Evolutionary conservation across 2,329 filamentous ascomycete species (phyloP), one percentile per base, ranked within the genome.

Genomic region (Cordyceps javanica): DNA sequence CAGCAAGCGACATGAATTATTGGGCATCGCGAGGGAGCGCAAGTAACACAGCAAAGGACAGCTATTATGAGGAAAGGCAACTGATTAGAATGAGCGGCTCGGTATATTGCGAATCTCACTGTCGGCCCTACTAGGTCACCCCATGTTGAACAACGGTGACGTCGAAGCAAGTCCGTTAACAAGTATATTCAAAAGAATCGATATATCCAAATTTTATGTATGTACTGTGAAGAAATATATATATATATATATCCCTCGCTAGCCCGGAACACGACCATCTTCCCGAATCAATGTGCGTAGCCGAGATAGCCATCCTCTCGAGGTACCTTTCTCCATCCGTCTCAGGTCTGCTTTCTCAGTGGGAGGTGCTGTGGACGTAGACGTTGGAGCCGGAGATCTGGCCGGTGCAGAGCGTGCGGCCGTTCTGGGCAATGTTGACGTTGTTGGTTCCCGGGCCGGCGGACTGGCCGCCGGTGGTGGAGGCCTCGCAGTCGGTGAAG

Each of bases 401-500:
- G 32, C 44, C 54, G 9, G 34, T 26, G 54, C 54, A 56, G 19
- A 56, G 45, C 10, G n/a, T 3, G 0, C 7, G 34, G n/a, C 54
- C 54, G 19, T 50, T 42, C 26, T 49, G 44, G 11, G n/a, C 36
- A 32, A 56, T n/a, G 54, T 50, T 42, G 34, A 56, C 19, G 19
- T 49, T 41, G 19, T 50, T 56, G 36, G 16, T 50, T 34, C 54
- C 45, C 3, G 54, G 45, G 5, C 54, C 54, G 14, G 44, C 44
- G 7, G 34, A 30, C 25, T 56, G n/a, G 8, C 54, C 54, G n/a
- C 8, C 26, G n/a, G 23, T 34, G 19, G 44, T 56, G n/a, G 44
- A 23, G n/a, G 54, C 54, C 13, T n/a, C 4, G 45, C 54, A 56
- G 34, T 34, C 26, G 16, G n/a, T 19, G 10, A 56, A 56, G 44